Evolutionary conservation across 75 land plant species (phyloP).

Genomic region (Gnetum montanum): DNA sequence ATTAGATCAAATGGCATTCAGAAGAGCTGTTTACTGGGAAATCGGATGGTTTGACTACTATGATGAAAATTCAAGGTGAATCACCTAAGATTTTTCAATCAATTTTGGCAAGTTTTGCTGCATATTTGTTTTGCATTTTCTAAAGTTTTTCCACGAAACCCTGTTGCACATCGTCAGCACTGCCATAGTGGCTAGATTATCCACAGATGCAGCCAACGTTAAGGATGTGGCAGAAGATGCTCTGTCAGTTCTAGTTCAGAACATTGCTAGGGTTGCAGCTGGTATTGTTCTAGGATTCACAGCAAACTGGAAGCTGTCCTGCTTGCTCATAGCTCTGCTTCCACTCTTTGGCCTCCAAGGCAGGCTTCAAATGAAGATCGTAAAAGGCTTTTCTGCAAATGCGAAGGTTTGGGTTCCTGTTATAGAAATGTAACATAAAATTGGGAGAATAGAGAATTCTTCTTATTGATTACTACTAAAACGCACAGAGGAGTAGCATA

Average conservation of each 20-base stretch:
- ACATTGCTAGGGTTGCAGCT: constrained; percentile 21
- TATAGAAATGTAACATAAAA: too few species aligned
- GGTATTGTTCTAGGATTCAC: constrained; percentile 38
- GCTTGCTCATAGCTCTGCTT: constrained; percentile 29
- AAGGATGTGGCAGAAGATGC: constrained; percentile 39
- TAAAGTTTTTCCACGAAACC: constrained; percentile 9
- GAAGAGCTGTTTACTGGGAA: constrained; percentile 61
- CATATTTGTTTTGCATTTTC: not conserved
- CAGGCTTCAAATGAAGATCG: constrained; percentile 27
- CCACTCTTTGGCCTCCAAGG: constrained; percentile 43
- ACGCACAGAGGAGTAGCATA: too few species aligned
- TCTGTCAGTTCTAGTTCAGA: constrained; percentile 35
- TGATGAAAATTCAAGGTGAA: constrained; percentile 62
- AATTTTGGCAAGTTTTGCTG: not conserved
- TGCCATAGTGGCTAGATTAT: constrained; percentile 40
- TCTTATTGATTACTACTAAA: too few species aligned
- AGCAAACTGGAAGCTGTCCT: constrained; percentile 41
- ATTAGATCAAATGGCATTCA: constrained; percentile 51
- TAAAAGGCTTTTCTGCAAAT: constrained; percentile 40
- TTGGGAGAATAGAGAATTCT: too few species aligned
- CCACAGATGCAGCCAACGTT: constrained; percentile 47
- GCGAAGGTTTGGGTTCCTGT: constrained; percentile 34
- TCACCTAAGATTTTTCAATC: not conserved
- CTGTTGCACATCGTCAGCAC: constrained; percentile 20
- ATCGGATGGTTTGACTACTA: constrained; percentile 83